Evolutionary conservation across 2,329 filamentous ascomycete genomes (phyloP), one percentile per base, ranked within the genome.

Genomic region (Penicillium digitatum): DNA sequence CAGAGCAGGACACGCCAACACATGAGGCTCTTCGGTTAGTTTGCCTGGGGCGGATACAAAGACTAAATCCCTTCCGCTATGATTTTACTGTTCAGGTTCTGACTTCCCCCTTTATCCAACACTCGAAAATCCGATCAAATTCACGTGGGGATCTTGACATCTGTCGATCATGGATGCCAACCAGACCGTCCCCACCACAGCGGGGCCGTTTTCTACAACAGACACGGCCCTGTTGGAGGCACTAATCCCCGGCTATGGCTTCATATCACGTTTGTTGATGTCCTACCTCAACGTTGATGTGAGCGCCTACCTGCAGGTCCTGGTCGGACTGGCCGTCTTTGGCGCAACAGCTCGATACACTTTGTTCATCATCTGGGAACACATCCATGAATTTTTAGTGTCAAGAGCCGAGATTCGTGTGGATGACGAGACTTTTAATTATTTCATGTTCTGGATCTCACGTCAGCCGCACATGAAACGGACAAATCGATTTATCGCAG

Each of bases 351-450:
- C 81, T 74, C 77, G 77, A 57, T 86, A 86, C 61, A 66, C 81
- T 42, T 46, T 78, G 50, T 69, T 74, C 2, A 80, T 78, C 61
- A 54, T 82, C 12, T 80, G 76, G 74, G 67, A 70, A 1, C 69
- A 80, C 37, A 59, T 85, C 29, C 76, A 81, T 39, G 64, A 73
- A 6, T 75, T 87, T 62, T 80, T 87, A 62, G 84, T 87, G 77
- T 87, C 83, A 3, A 82, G 81, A 1, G 85, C 86, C 18, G 82
- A 86, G 62, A 82, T 90, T 37, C 80, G 84, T 42, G 79, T 82
- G 27, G 85, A 89, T 54, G 87, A 90, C 62, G 87, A 89, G 67
- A 82, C 87, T 54, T 89, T 88, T 74, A 86, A 86, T 66, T 87
- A 88, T 64, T 65, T 89, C 38, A 88, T 89, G 84, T 79, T 78